phyloP scores from a whole-genome alignment of 1,139 yeast species.

The Debaryomycetaceae sp. region DNA sequence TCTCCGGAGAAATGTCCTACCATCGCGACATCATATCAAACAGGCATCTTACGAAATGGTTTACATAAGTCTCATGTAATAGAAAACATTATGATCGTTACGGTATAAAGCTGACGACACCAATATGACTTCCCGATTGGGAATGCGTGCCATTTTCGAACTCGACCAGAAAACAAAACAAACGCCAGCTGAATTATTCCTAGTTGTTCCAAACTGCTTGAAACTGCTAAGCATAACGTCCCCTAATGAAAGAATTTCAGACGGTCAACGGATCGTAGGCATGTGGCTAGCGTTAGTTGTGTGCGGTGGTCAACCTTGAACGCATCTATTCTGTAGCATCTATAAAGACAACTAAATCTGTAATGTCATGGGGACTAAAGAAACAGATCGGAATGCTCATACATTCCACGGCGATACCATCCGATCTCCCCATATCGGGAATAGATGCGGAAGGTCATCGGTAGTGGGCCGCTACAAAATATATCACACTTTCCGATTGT shows the following conservation, averaged over 20 bases:
- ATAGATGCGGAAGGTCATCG: neutral
- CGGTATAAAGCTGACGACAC: neutral
- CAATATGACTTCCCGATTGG: neutral
- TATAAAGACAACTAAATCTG: too few relatives aligned
- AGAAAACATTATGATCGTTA: neutral
- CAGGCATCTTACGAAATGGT: neutral
- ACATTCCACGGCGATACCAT: neutral
- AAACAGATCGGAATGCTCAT: neutral
- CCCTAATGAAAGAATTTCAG: too few relatives aligned
- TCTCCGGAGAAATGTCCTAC: neutral
- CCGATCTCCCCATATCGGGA: neutral
- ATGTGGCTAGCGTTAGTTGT: too few relatives aligned
- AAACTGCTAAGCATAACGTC: too few relatives aligned
- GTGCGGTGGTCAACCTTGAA: too few relatives aligned
- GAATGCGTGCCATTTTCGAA: neutral
- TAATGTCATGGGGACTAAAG: neutral
- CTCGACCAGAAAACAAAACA: neutral
- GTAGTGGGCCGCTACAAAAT: neutral
- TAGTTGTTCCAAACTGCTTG: too few relatives aligned
- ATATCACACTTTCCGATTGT: too few relatives aligned
- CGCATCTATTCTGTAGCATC: too few relatives aligned
- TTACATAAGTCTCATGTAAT: neutral
- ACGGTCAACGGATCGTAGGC: too few relatives aligned
- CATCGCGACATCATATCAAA: too few relatives aligned
- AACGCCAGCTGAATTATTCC: too few relatives aligned